These are phyloP conservation scores for Ceraceosorus guamensis DNA, from an alignment of 1,284 basidiomycete genomes.

Conservation along the genomic window DNA sequence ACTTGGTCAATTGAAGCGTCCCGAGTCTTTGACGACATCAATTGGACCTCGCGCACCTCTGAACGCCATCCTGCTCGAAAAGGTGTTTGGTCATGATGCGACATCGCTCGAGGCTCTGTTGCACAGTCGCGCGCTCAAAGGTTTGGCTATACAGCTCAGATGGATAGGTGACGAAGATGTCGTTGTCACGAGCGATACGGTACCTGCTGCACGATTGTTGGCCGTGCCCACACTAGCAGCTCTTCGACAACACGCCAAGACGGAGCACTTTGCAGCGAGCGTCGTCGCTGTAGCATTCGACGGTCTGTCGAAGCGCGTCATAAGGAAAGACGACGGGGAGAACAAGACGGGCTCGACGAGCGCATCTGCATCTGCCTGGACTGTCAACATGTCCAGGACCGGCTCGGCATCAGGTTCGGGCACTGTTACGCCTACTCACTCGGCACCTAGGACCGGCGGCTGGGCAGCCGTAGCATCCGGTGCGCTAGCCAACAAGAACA, in stretches of 20 bases:
- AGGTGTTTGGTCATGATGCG: slow-evolving; percentile 37
- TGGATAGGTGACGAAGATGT: slow-evolving; percentile 40
- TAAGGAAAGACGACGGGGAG: background rate
- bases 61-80: slow-evolving; percentile 31
- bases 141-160: slow-evolving; percentile 4
- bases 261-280: background rate
- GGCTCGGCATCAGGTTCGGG: too few relatives aligned
- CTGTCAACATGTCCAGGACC: too few relatives aligned
- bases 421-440: too few relatives aligned
- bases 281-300: background rate
- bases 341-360: too few relatives aligned
- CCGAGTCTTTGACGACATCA: background rate
- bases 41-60: slow-evolving; percentile 13
- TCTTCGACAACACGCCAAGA: background rate
- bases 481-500: too few relatives aligned
- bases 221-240: slow-evolving; percentile 12
- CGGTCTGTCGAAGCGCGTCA: background rate
- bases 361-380: too few relatives aligned
- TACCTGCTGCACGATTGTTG: slow-evolving; percentile 11
- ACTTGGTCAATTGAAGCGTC: slow-evolving; percentile 26
- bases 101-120: slow-evolving; percentile 22
- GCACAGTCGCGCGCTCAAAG: slow-evolving; percentile 8
- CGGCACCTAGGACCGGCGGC: too few relatives aligned
- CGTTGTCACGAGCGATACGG: slow-evolving; percentile 23
- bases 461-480: too few relatives aligned